Conservation (phyloP, 148 eudicot species). For the Hydrangea macrophylla region DNA sequence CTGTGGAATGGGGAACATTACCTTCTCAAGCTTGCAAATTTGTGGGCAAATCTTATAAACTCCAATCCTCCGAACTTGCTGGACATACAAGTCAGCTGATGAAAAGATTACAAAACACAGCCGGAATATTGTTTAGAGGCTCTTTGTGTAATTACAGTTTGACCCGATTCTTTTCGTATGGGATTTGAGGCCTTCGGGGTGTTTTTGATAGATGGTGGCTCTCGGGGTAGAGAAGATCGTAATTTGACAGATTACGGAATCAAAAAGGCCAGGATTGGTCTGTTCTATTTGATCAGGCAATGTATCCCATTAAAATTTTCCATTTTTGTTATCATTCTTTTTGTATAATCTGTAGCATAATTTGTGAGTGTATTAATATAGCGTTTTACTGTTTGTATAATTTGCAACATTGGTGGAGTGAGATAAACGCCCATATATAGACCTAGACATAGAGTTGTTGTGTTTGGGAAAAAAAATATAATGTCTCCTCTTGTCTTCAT, state of each 20-base stretch:
- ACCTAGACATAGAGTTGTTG: not conserved
- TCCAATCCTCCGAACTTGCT: constrained; percentile 62
- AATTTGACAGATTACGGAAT: not conserved
- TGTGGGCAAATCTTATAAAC: constrained; percentile 75
- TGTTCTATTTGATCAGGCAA: not conserved
- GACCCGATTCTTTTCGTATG: not conserved
- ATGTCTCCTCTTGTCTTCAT: not conserved
- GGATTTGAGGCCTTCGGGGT: constrained; percentile 1
- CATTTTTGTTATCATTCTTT: not conserved
- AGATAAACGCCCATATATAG: not conserved
- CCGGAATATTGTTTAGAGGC: not conserved
- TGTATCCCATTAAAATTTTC: constrained; percentile 1
- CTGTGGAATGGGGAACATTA: constrained; percentile 52
- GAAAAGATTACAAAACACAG: not conserved
- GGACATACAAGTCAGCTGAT: constrained; percentile 32
- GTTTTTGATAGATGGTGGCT: not conserved
- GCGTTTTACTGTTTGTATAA: not conserved
- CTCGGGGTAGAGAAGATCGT: not conserved
- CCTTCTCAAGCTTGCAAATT: constrained; percentile 63
- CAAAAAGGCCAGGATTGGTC: not conserved
- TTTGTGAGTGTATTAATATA: not conserved
- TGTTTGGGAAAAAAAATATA: not conserved
- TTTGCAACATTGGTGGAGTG: constrained; percentile 6
- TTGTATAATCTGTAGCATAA: constrained; percentile 10
- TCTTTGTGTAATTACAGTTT: not conserved